phyloP scores from a whole-genome alignment of 1,139 yeast genomes.

The Yamadazyma spencermartinsiae region DNA sequence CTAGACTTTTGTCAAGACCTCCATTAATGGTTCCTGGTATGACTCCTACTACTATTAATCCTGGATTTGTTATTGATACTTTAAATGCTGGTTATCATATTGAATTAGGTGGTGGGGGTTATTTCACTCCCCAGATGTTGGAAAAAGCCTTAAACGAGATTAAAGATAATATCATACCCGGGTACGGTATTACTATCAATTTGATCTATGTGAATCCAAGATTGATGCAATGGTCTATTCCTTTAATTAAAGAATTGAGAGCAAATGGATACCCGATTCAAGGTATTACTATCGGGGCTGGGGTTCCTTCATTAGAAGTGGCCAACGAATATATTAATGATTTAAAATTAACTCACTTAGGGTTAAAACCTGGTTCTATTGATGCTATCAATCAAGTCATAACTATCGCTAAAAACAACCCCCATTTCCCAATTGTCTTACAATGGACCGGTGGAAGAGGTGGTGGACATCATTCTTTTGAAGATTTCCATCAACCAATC shows the following conservation, averaged over 20 bases:
- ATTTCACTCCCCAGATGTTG: conserved; percentile 72
- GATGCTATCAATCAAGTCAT: conserved; percentile 88
- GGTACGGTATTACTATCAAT: conserved; percentile 87
- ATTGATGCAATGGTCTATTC: conserved; percentile 98
- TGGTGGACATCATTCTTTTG: conserved; percentile 99
- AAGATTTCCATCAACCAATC: conserved; percentile 98
- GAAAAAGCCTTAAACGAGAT: conserved; percentile 75
- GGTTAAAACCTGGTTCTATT: conserved; percentile 96
- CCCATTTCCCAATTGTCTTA: conserved; percentile 90
- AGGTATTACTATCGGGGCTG: conserved; percentile 97
- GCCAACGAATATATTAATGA: conserved; percentile 94
- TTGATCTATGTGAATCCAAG: conserved; percentile 95
- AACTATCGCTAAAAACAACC: conserved; percentile 92
- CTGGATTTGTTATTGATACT: conserved; percentile 91
- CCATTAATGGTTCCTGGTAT: conserved; percentile 98
- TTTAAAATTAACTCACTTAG: conserved; percentile 88
- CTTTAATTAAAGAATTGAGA: conserved; percentile 85
- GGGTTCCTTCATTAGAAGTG: conserved; percentile 97
- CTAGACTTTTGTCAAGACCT: conserved; percentile 89
- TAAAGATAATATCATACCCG: conserved; percentile 66
- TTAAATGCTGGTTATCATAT: conserved; percentile 96
- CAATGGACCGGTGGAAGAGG: conserved; percentile 99
- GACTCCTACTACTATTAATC: conserved; percentile 97
- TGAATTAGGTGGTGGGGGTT: conserved; percentile 99
- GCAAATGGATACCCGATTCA: conserved; percentile 93